phyloP scores from a whole-genome alignment of 192 early-diverging fungal species.

The Entophlyctis helioformis region DNA sequence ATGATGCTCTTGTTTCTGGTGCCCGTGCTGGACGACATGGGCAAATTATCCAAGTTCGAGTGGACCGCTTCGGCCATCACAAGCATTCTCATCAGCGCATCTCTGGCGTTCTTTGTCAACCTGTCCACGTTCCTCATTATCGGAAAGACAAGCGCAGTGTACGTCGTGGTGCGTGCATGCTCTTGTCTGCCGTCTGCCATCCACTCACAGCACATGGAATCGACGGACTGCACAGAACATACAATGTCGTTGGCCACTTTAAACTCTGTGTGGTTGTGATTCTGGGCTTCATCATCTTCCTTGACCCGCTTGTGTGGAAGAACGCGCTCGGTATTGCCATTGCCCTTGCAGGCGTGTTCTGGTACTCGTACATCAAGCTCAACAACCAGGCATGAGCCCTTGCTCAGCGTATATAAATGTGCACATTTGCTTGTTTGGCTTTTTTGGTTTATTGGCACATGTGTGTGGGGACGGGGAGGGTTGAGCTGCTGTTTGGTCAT shows the following conservation, averaged over 20 bases:
- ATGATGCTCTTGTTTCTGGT: neutral
- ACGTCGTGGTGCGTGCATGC: too few species aligned
- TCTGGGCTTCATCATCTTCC: constrained; percentile 4
- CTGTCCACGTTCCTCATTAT: constrained; percentile 3
- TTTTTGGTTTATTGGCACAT: too few species aligned
- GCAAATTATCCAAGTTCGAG: neutral
- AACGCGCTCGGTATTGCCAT: constrained; percentile 3
- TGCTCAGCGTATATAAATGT: too few species aligned
- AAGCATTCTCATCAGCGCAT: neutral
- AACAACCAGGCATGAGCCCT: neutral
- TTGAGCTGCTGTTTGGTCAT: too few species aligned
- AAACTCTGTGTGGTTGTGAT: neutral
- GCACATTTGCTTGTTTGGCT: too few species aligned
- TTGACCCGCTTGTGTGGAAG: neutral
- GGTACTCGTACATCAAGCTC: constrained; percentile 4
- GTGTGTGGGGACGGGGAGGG: too few species aligned
- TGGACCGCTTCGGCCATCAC: neutral
- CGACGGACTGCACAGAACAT: too few species aligned
- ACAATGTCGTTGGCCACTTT: constrained; percentile 9
- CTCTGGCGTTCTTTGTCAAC: constrained; percentile 6
- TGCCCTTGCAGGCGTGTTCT: constrained; percentile 1
- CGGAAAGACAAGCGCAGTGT: constrained; percentile 2
- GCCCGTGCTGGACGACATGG: constrained; percentile 6
- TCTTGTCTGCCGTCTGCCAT: too few species aligned
- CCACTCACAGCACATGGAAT: too few species aligned